Evolutionary conservation across 495 filamentous ascomycete genomes (phyloP).

Genomic region (Cladorrhinum samala): DNA sequence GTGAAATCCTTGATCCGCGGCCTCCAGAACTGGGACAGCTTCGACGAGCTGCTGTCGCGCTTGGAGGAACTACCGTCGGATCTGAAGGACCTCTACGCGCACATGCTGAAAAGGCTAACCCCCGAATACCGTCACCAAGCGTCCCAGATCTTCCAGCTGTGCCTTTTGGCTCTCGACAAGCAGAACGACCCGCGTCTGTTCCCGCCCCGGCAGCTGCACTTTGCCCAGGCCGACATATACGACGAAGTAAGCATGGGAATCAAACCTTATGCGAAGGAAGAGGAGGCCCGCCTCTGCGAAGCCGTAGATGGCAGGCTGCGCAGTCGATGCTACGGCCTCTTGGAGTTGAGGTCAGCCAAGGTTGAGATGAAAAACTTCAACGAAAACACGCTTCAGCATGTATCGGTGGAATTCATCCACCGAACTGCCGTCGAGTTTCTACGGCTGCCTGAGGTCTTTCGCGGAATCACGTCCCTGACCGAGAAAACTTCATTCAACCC

Average conservation of each 20-base stretch:
- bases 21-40: background rate
- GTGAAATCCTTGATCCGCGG: constrained; percentile 1
- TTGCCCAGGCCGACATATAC: background rate
- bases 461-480: background rate
- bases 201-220: background rate
- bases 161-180: background rate
- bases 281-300: background rate
- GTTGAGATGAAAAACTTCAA: background rate
- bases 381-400: background rate
- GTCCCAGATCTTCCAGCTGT: background rate
- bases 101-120: background rate
- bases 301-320: background rate
- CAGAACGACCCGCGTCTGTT: background rate
- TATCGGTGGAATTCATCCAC: background rate
- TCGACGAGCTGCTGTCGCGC: background rate
- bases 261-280: background rate
- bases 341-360: background rate
- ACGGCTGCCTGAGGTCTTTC: background rate
- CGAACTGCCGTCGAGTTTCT: background rate
- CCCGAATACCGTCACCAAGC: background rate
- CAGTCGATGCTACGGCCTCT: background rate
- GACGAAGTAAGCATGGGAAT: background rate
- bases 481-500: background rate
- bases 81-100: background rate
- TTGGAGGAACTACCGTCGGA: background rate